Conservation (phyloP, 805 yeast species). For the Candida xyloterini region DNA sequence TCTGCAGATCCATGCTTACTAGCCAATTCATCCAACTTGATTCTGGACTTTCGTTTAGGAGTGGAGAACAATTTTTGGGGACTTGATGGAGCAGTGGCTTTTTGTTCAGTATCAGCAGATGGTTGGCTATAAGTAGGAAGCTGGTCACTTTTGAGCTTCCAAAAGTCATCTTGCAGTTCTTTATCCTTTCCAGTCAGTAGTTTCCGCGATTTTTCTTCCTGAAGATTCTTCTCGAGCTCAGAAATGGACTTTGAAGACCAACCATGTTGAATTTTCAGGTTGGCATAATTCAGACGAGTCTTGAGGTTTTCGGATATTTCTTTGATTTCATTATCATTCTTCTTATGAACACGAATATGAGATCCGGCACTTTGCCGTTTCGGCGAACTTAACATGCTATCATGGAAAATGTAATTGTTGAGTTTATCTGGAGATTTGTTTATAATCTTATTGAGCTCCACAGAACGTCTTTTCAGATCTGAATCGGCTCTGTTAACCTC, state of each 20-base stretch:
- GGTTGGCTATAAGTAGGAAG: slow-evolving; percentile 19
- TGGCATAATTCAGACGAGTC: slow-evolving; percentile 36
- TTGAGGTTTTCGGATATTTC: slow-evolving; percentile 36
- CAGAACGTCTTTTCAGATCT: slow-evolving; percentile 31
- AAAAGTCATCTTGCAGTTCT: slow-evolving; percentile 26
- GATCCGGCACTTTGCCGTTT: slow-evolving; percentile 15
- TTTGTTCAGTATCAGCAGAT: slow-evolving; percentile 3
- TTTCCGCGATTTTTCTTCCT: slow-evolving; percentile 19
- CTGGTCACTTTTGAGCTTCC: slow-evolving; percentile 27
- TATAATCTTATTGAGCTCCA: slow-evolving; percentile 31
- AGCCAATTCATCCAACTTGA: slow-evolving; percentile 33
- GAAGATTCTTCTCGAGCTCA: slow-evolving; percentile 30
- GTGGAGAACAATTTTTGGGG: slow-evolving; percentile 1
- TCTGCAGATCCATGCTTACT: slow-evolving; percentile 27
- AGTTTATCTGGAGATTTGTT: slow-evolving; percentile 26
- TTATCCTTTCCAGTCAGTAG: slow-evolving; percentile 13
- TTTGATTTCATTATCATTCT: slow-evolving; percentile 33
- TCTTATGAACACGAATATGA: slow-evolving; percentile 28
- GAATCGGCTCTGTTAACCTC: slow-evolving; percentile 23
- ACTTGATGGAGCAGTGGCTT: not conserved
- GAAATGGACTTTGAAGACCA: slow-evolving; percentile 31
- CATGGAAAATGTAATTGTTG: slow-evolving; percentile 29
- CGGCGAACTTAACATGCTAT: slow-evolving; percentile 24
- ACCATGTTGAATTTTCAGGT: slow-evolving; percentile 36
- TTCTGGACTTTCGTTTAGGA: slow-evolving; percentile 14